Conservation (phyloP, 208 protist genomes). For the Wallacemonas sp. region DNA sequence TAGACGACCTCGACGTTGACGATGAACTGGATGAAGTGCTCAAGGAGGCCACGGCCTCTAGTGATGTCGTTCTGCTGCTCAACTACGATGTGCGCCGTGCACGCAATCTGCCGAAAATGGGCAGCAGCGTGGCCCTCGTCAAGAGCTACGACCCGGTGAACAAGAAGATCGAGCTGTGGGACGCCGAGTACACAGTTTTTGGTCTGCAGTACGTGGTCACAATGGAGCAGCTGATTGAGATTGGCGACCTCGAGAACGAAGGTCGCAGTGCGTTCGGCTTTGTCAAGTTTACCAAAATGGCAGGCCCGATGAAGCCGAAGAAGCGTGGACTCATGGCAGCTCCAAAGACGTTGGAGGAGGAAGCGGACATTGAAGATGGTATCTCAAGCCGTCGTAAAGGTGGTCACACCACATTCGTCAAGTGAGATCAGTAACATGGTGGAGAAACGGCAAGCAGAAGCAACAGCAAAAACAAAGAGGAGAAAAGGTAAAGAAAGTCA, state of each 20-base stretch:
- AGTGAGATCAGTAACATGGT: no score
- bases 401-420: slow-evolving; percentile 5
- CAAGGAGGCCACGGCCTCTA: slow-evolving; percentile 50
- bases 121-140: slow-evolving; percentile 74
- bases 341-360: slow-evolving; percentile 44
- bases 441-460: no score
- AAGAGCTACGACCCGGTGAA: slow-evolving; percentile 73
- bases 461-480: no score
- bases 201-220: slow-evolving; percentile 61
- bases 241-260: slow-evolving; percentile 76
- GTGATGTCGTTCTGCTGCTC: slow-evolving; percentile 68
- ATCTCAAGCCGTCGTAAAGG: slow-evolving; percentile 3
- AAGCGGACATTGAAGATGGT: slow-evolving; percentile 34
- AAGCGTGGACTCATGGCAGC: slow-evolving; percentile 48
- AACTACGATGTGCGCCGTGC: slow-evolving; percentile 81
- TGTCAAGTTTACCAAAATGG: slow-evolving; percentile 49
- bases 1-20: slow-evolving; percentile 74
- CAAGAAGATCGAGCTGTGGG: slow-evolving; percentile 68
- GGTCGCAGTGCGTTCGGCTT: slow-evolving; percentile 77
- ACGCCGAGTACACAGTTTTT: slow-evolving; percentile 86
- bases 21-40: slow-evolving; percentile 72
- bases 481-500: no score
- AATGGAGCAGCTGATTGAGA: slow-evolving; percentile 64
- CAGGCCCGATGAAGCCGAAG: slow-evolving; percentile 22
- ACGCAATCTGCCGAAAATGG: slow-evolving; percentile 54